Conservation (phyloP, 1,139 yeast genomes). For the Sugiyamaella pinicola region DNA sequence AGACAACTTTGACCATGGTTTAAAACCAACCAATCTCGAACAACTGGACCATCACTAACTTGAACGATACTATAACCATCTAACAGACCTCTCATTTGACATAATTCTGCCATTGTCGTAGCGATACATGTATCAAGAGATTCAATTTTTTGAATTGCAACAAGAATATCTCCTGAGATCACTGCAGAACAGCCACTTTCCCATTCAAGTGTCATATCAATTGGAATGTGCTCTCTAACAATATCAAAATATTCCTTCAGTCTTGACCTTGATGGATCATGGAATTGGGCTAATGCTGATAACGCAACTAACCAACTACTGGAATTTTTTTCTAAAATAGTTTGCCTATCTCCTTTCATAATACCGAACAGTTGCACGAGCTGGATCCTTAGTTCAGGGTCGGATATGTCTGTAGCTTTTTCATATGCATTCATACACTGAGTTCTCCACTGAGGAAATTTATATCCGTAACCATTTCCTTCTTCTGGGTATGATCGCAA, state of each 20-base stretch:
- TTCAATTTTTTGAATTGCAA: conserved; percentile 63
- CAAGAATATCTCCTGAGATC: conserved; percentile 58
- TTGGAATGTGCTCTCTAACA: conserved; percentile 42
- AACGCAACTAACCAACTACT: conserved; percentile 15
- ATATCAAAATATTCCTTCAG: conserved; percentile 48
- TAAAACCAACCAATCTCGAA: conserved; percentile 35
- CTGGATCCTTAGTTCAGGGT: conserved; percentile 24
- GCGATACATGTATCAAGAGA: conserved; percentile 67
- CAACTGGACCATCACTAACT: neutral
- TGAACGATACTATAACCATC: conserved; percentile 44
- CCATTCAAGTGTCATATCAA: conserved; percentile 52
- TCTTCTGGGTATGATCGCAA: conserved; percentile 30
- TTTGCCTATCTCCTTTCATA: conserved; percentile 54
- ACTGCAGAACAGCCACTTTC: conserved; percentile 64
- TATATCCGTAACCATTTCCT: conserved; percentile 20
- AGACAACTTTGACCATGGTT: conserved; percentile 35
- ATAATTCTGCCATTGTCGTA: conserved; percentile 62
- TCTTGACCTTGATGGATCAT: conserved; percentile 55
- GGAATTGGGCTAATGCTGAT: conserved; percentile 53
- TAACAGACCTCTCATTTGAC: conserved; percentile 66
- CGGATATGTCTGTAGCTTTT: conserved; percentile 23
- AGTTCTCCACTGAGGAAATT: conserved; percentile 35
- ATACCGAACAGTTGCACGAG: conserved; percentile 29
- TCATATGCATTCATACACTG: conserved; percentile 25
- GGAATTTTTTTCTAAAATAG: conserved; percentile 52